These are phyloP conservation scores for Puccinia hordei DNA, from an alignment of 1,284 basidiomycete species.

Conservation along the genomic window DNA sequence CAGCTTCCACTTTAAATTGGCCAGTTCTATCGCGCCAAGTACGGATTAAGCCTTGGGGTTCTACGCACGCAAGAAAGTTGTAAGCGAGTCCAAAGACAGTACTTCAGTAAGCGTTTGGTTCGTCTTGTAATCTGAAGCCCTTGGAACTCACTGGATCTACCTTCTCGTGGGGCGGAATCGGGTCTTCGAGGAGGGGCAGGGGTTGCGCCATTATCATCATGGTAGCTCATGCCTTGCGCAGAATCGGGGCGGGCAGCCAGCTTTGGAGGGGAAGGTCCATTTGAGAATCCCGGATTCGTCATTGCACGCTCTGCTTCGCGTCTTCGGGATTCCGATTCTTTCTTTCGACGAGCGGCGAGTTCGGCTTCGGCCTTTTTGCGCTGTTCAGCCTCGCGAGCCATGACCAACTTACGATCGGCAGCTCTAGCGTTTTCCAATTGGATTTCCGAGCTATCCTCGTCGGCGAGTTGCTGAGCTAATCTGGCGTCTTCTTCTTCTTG, in stretches of 20 bases:
- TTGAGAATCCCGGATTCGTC: constrained; percentile 26
- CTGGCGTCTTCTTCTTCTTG: constrained; percentile 64
- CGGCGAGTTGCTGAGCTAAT: constrained; percentile 49
- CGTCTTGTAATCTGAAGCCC: neutral
- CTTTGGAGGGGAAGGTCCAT: constrained; percentile 38
- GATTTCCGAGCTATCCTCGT: constrained; percentile 58
- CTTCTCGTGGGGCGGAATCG: constrained; percentile 53
- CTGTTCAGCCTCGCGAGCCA: constrained; percentile 65
- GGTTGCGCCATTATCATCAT: constrained; percentile 9
- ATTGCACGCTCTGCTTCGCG: constrained; percentile 50
- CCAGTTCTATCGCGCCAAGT: constrained; percentile 93
- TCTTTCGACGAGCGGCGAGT: constrained; percentile 63
- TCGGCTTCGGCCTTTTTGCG: constrained; percentile 67
- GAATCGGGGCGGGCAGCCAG: constrained; percentile 44
- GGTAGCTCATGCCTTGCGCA: constrained; percentile 27
- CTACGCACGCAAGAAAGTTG: constrained; percentile 51
- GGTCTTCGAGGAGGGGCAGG: constrained; percentile 44
- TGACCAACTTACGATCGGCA: constrained; percentile 52
- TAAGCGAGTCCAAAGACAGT: constrained; percentile 15
- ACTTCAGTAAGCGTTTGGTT: neutral
- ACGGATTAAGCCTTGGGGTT: constrained; percentile 67
- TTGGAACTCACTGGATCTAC: constrained; percentile 38
- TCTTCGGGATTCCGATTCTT: constrained; percentile 51
- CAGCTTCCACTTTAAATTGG: constrained; percentile 96
- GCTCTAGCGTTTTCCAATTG: constrained; percentile 54